Conservation (phyloP, 2,329 filamentous ascomycete genomes). For the Stachybotrys chlorohalonatus region DNA sequence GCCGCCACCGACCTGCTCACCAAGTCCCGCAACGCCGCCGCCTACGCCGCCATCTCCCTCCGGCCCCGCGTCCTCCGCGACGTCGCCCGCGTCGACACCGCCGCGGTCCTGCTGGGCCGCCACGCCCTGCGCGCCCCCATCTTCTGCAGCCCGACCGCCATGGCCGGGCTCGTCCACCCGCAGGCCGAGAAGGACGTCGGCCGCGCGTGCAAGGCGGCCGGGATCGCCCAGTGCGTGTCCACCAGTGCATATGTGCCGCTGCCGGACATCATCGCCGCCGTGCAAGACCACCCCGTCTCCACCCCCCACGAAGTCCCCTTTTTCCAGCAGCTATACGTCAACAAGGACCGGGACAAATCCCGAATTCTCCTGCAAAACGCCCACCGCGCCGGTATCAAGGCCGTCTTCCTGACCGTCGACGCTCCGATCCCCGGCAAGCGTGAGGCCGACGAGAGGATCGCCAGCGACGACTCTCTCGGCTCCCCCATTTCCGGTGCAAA, state of each 20-base stretch:
- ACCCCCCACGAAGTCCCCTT: background rate
- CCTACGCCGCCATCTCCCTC: conserved; percentile 47
- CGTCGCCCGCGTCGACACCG: conserved; percentile 41
- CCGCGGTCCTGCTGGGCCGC: conserved; percentile 43
- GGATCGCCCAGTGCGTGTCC: conserved; percentile 1
- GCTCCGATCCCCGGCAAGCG: conserved; percentile 47
- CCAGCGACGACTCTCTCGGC: conserved; percentile 33
- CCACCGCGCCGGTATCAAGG: conserved; percentile 37
- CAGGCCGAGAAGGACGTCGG: conserved; percentile 41
- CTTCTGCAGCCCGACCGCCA: conserved; percentile 55
- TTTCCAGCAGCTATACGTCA: conserved; percentile 40
- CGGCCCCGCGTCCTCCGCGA: conserved; percentile 49
- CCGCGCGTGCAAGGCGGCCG: background rate
- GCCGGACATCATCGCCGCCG: background rate
- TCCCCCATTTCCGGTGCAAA: conserved; percentile 41
- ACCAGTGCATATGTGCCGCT: background rate
- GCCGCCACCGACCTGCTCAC: conserved; percentile 55
- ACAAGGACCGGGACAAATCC: conserved; percentile 38
- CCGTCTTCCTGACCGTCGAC: conserved; percentile 44
- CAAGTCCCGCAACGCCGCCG: conserved; percentile 43
- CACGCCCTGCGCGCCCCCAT: conserved; percentile 41
- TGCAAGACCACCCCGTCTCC: background rate
- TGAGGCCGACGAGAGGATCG: conserved; percentile 34
- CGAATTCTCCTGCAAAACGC: conserved; percentile 31
- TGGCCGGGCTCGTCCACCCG: conserved; percentile 54